Conservation (phyloP, 2,329 filamentous ascomycete species). For the Ophiostoma sp. region DNA sequence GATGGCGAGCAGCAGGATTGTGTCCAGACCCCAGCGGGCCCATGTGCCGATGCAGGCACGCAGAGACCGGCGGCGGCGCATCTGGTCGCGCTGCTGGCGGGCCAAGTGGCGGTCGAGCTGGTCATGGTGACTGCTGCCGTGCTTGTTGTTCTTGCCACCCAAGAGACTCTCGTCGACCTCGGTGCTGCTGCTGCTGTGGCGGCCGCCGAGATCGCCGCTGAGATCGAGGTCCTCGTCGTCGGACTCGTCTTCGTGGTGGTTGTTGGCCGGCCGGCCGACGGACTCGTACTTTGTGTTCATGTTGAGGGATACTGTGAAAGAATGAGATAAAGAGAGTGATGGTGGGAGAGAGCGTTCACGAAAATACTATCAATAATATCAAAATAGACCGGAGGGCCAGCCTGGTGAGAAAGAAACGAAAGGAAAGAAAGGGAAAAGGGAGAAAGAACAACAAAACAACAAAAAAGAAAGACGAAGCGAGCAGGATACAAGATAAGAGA, state of each 20-base stretch:
- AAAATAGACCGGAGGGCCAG: constrained; percentile 23
- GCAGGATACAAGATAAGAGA: neutral
- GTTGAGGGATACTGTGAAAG: neutral
- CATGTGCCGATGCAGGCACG: constrained; percentile 39
- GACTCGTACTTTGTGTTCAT: constrained; percentile 29
- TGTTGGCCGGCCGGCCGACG: constrained; percentile 24
- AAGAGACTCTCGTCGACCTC: constrained; percentile 46
- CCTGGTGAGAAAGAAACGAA: constrained; percentile 21
- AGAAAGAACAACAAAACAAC: neutral
- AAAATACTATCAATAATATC: neutral
- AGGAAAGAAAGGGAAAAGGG: neutral
- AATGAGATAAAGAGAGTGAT: neutral
- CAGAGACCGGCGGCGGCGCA: constrained; percentile 35
- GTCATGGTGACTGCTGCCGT: neutral
- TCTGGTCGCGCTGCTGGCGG: constrained; percentile 27
- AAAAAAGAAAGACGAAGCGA: neutral
- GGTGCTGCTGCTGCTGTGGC: constrained; percentile 37
- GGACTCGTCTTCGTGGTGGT: constrained; percentile 37
- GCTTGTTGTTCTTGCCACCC: constrained; percentile 33
- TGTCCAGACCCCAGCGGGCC: constrained; percentile 44
- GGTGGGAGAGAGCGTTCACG: neutral
- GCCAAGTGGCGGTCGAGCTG: constrained; percentile 23
- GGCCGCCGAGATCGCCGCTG: constrained; percentile 36
- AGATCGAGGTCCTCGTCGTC: constrained; percentile 39
- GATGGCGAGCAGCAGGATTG: constrained; percentile 42